phyloP scores from a whole-genome alignment of 164 flowering plant species.

The Euptelea pleiosperma region DNA sequence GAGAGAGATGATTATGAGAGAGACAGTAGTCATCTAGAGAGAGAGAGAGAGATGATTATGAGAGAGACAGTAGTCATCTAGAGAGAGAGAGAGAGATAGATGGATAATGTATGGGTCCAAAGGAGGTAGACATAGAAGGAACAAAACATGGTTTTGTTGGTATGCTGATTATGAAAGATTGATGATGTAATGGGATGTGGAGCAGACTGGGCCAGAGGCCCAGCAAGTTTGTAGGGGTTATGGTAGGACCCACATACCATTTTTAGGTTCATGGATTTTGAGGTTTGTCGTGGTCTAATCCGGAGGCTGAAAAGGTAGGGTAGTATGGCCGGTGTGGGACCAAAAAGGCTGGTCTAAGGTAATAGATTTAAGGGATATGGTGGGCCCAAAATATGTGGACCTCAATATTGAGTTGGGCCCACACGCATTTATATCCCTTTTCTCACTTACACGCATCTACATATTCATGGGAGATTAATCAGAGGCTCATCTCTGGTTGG shows the following conservation, averaged over 20 bases:
- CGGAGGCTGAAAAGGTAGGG: neutral
- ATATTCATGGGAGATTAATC: too few relatives aligned
- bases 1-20: neutral
- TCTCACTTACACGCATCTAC: too few relatives aligned
- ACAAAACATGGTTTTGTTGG: conserved; percentile 15
- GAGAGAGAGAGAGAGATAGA: neutral
- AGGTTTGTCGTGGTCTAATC: too few relatives aligned
- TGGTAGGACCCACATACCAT: neutral
- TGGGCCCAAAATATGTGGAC: too few relatives aligned
- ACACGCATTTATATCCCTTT: neutral
- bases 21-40: too few relatives aligned
- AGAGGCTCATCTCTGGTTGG: too few relatives aligned
- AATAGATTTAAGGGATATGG: neutral
- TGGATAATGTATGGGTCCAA: conserved; percentile 14
- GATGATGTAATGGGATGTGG: conserved; percentile 7
- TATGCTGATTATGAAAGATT: conserved; percentile 1
- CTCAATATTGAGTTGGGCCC: neutral
- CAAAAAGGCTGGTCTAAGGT: neutral
- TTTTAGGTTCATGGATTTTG: neutral
- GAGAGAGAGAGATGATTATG: neutral
- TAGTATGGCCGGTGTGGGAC: neutral
- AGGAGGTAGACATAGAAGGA: conserved; percentile 16
- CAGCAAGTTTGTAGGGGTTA: neutral
- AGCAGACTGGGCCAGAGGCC: neutral
- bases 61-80: too few relatives aligned